phyloP scores from a whole-genome alignment of 2,329 filamentous ascomycete species.

The Coniella vitis region DNA sequence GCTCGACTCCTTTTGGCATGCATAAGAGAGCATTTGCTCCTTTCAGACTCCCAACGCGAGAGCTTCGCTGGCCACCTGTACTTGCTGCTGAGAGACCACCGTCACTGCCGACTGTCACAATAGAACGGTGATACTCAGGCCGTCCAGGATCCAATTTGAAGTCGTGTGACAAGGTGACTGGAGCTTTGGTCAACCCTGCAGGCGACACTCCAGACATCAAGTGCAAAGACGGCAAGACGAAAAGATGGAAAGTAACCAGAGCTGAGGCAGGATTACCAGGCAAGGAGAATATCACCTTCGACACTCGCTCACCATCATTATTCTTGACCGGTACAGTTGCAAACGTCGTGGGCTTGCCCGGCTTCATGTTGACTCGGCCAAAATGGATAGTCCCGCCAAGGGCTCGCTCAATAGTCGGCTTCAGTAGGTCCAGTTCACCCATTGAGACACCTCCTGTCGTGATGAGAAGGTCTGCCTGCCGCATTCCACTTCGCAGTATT shows the following conservation, averaged over 20 bases:
- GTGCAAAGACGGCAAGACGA: slow-evolving; percentile 83
- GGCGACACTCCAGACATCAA: slow-evolving; percentile 63
- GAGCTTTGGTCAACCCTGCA: slow-evolving; percentile 63
- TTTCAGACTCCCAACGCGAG: slow-evolving; percentile 78
- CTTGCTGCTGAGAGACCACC: slow-evolving; percentile 68
- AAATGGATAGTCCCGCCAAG: slow-evolving; percentile 94
- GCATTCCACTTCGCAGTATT: slow-evolving; percentile 66
- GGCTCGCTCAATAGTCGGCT: slow-evolving; percentile 86
- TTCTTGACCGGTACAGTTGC: slow-evolving; percentile 71
- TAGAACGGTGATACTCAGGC: slow-evolving; percentile 84
- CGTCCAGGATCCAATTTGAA: slow-evolving; percentile 68
- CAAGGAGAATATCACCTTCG: slow-evolving; percentile 76
- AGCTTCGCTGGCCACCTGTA: slow-evolving; percentile 87
- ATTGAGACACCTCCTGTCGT: slow-evolving; percentile 95
- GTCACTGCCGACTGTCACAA: slow-evolving; percentile 59
- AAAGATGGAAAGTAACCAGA: slow-evolving; percentile 87
- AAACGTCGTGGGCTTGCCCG: slow-evolving; percentile 95
- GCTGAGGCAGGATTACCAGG: slow-evolving; percentile 93
- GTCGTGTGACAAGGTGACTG: slow-evolving; percentile 65
- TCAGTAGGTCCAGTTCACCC: slow-evolving; percentile 94
- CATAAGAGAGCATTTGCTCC: slow-evolving; percentile 83
- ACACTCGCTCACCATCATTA: slow-evolving; percentile 48
- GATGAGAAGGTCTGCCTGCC: slow-evolving; percentile 72
- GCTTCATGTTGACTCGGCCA: slow-evolving; percentile 94
- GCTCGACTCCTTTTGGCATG: slow-evolving; percentile 58